Evolutionary conservation across 2,329 filamentous ascomycete genomes (phyloP), one percentile per base, ranked within the genome.

Genomic region (Trichophyton equinum): DNA sequence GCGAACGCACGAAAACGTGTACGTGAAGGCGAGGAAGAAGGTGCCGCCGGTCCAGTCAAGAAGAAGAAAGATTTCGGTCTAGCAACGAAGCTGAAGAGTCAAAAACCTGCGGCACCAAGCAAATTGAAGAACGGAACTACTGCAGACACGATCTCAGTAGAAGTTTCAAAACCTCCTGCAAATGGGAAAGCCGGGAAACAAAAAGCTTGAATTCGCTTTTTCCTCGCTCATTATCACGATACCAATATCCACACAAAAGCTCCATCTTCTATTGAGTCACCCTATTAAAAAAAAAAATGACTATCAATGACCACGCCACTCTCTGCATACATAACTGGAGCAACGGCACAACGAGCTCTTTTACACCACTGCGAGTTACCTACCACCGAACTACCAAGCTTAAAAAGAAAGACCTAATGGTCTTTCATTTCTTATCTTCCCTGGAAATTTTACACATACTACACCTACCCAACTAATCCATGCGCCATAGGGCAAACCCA

Each of bases 41-140:
- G 33, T 38, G 18, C 47, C 4, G 25, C 33, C 20, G 25, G 40
- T 15, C 44, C 60, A 5, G 55, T 51, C 15, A 64, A 64, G 38
- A 64, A 64, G 30, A 61, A 59, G 38, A 63, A 62, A 55, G 60
- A 61, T n/a, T 27, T 46, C 13, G 40, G 27, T 8, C 42, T 58
- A 13, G 58, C 57, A 15, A 51, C 57, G 4, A 75, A 76, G 62
- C 73, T 75, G 64, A 64, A 69, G 22, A 67, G 65, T 27, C 71
- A 70, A 57, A 76, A 76, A 59, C 74, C 74, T 2, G 69, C 71
- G 20, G 63, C 63, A 62, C 69, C 62, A 61, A 75, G 74, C 63
- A 76, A 75, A 64, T 65, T 76, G 36, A 76, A 75, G 60, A 75
- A 75, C 64, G 74, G 72, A 33, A 70, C 75, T 22, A 76, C 73